Evolutionary conservation across 208 protist genomes (phyloP).

Genomic region (Porcisia hertigi): DNA sequence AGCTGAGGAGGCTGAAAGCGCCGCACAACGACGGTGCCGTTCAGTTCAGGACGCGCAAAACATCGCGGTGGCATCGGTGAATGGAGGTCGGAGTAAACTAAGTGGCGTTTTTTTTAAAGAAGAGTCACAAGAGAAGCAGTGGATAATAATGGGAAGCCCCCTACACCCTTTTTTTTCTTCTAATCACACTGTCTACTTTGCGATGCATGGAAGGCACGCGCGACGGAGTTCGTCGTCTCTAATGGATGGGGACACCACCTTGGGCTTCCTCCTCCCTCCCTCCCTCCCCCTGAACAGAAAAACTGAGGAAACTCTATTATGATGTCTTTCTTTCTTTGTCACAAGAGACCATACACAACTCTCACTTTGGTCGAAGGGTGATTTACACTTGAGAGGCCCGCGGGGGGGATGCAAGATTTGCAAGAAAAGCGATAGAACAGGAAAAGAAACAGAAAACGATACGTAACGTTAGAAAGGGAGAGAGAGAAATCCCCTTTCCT

Average conservation of each 20-base stretch:
- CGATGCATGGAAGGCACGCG: not conserved
- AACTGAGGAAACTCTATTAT: not conserved
- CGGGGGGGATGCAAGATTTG: not conserved
- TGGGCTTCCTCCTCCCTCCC: not conserved
- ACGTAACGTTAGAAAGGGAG: not conserved
- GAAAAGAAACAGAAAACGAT: not conserved
- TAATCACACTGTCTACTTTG: not conserved
- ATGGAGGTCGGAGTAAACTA: not conserved
- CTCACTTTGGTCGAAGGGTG: not conserved
- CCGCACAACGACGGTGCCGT: slow-evolving; percentile 55
- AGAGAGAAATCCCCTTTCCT: not conserved
- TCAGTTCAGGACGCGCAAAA: slow-evolving; percentile 38
- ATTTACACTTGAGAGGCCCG: not conserved
- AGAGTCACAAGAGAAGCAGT: not conserved
- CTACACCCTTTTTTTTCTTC: too few species aligned
- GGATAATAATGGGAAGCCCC: not conserved
- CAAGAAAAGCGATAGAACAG: not conserved
- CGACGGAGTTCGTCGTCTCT: not conserved
- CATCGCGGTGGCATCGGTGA: slow-evolving; percentile 26
- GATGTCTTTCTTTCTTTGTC: not conserved
- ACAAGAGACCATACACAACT: not conserved
- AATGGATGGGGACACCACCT: not conserved
- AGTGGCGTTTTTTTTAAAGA: not conserved
- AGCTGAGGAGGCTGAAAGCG: slow-evolving; percentile 47
- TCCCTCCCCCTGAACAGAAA: not conserved